These are phyloP conservation scores for Mrakia gelida DNA, from an alignment of 768 basidiomycete genomes.

Conservation along the genomic window DNA sequence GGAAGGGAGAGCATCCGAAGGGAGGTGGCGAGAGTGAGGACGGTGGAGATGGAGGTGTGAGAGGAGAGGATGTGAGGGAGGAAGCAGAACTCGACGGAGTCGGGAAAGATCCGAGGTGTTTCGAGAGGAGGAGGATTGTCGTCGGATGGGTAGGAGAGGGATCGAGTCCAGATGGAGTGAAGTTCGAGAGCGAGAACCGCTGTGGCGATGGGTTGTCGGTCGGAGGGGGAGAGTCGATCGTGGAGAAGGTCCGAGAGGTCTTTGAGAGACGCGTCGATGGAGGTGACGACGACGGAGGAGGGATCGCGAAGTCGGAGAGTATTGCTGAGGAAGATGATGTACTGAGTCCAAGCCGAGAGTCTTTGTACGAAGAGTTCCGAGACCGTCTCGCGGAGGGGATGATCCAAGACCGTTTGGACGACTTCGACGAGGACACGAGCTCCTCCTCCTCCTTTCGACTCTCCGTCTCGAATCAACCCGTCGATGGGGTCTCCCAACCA, in stretches of 20 bases:
- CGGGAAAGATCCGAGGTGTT: background rate
- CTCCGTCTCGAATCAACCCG: slow-evolving; percentile 20
- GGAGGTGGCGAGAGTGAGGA: slow-evolving; percentile 1
- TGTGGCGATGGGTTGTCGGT: background rate
- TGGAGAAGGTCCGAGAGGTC: slow-evolving; percentile 3
- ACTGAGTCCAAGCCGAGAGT: slow-evolving; percentile 19
- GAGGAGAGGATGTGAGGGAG: slow-evolving; percentile 24
- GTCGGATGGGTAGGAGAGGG: background rate
- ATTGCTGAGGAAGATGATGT: slow-evolving; percentile 18
- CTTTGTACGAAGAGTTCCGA: slow-evolving; percentile 13
- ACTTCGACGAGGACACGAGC: slow-evolving; percentile 3
- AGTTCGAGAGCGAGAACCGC: slow-evolving; percentile 13
- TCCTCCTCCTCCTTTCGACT: background rate
- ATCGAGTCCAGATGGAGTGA: background rate
- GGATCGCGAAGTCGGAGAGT: background rate
- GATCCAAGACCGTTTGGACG: background rate
- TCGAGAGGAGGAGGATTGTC: background rate
- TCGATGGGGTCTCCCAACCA: slow-evolving; percentile 22
- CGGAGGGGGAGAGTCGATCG: slow-evolving; percentile 5
- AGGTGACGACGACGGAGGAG: background rate
- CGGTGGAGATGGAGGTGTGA: slow-evolving; percentile 16
- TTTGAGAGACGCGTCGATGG: slow-evolving; percentile 20
- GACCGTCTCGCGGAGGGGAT: background rate
- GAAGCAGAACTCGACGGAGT: slow-evolving; percentile 2
- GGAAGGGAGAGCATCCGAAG: slow-evolving; percentile 13